Base-by-base conservation (phyloP, 768 basidiomycete species). In the Saitozyma podzolica region DNA sequence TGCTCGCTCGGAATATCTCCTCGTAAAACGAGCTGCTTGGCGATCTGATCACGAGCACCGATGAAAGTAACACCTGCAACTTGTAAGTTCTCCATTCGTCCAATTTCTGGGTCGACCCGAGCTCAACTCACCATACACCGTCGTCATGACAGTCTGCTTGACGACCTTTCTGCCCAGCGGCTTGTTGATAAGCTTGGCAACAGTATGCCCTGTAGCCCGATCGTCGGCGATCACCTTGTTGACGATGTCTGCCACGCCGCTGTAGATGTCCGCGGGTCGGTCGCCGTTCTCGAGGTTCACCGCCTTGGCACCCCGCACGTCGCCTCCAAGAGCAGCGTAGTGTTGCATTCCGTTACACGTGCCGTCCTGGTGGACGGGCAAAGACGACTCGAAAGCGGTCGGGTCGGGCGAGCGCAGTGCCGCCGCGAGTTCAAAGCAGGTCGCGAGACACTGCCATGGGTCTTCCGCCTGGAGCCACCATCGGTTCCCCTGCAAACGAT, bases 131-230 rank as follows among this genome's bases (percentile, higher is more conserved):
- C 96, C 95, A 75, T 98, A 98, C 41, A 98, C 95, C 3, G 95
- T 97, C 0, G 95, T 99, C 96, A 99, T 99, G 67, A 97, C 91
- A 20, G 96, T 97, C 82, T 98, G 95, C 83, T 99, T 99, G 69
- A 99, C 95, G 16, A 96, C 88, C 80, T 99, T 98, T 20, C 96
- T 82, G 17, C 91, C 84, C 40, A 99, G 84, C 79, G 91, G 91
- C 40, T 90, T 91, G 48, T 82, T 58, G 37, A 95, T 83, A 66
- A 89, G 67, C 54, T 80, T 64, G 0, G 92, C 95, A 58, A 82
- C 80, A 58, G 81, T 75, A 20, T 81, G 60, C 9, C 80, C 78
- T 4, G 62, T 63, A 50, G 58, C 68, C 37, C 72, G 70, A 56
- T 81, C 81, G 49, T 66, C 56, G 43, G 70, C 68, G 41, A 96